phyloP scores from a whole-genome alignment of 495 filamentous ascomycete genomes.

The Amorphotheca resinae region DNA sequence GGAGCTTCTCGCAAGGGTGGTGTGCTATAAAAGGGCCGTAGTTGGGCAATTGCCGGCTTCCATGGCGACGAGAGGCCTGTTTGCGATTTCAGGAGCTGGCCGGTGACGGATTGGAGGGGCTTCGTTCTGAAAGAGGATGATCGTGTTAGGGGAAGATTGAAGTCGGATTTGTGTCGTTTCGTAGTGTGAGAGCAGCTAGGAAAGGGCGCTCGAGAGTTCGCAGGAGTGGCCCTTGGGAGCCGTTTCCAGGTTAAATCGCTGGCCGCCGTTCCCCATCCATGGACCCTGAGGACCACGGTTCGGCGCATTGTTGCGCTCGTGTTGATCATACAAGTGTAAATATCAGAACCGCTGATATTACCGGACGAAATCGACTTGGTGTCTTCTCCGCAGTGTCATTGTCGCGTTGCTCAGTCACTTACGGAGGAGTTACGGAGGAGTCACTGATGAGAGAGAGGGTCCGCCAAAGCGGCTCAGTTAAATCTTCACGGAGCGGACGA shows the following conservation, averaged over 20 bases:
- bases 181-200: neutral
- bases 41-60: constrained; percentile 16
- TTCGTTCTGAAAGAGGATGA: neutral
- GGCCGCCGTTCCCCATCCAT: constrained; percentile 11
- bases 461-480: neutral
- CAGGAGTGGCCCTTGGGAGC: neutral
- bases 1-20: constrained; percentile 11
- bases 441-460: neutral
- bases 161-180: constrained; percentile 8
- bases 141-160: constrained; percentile 3
- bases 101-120: neutral
- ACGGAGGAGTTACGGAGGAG: too few relatives aligned
- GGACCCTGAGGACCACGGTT: constrained; percentile 9
- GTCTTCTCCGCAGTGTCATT: constrained; percentile 10
- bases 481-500: too few relatives aligned
- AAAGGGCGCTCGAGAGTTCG: neutral
- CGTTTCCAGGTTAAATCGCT: constrained; percentile 6
- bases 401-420: constrained; percentile 7
- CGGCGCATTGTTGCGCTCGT: constrained; percentile 11
- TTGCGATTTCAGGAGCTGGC: constrained; percentile 3
- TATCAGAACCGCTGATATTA: constrained; percentile 16
- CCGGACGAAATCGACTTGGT: constrained; percentile 7
- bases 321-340: neutral
- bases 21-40: constrained; percentile 17
- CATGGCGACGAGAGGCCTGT: constrained; percentile 13